These are phyloP conservation scores for Agapanthus africanus DNA, from an alignment of 106 monocot genomes.

Conservation along the genomic window DNA sequence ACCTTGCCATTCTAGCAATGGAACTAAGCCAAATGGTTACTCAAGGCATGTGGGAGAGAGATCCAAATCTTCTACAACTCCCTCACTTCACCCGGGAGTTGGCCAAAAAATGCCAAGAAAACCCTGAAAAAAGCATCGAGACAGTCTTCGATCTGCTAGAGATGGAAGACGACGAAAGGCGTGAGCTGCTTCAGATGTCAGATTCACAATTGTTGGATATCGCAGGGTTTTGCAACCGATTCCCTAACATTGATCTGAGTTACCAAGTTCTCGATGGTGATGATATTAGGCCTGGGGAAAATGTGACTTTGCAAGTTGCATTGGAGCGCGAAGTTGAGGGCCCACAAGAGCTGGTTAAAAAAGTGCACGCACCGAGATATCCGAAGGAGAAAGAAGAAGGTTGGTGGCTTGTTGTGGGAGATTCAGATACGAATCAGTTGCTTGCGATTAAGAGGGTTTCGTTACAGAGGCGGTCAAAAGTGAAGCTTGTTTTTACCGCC, in stretches of 20 bases:
- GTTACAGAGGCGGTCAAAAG: constrained; percentile 61
- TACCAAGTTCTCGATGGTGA: constrained; percentile 68
- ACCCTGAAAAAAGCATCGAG: constrained; percentile 52
- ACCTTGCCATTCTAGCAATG: constrained; percentile 70
- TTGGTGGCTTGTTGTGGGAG: constrained; percentile 98
- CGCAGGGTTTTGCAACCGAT: constrained; percentile 87
- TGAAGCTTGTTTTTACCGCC: constrained; percentile 74
- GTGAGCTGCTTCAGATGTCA: constrained; percentile 77
- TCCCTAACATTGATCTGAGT: constrained; percentile 87
- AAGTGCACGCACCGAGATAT: constrained; percentile 65
- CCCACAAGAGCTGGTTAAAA: constrained; percentile 50
- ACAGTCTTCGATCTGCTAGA: constrained; percentile 83
- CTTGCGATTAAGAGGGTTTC: constrained; percentile 86
- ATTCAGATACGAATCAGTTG: constrained; percentile 62
- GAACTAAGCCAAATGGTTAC: constrained; percentile 98
- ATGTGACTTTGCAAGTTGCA: constrained; percentile 72
- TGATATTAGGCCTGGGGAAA: constrained; percentile 54
- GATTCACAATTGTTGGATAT: constrained; percentile 78
- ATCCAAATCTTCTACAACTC: constrained; percentile 76
- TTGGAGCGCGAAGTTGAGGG: constrained; percentile 85
- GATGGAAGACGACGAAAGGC: constrained; percentile 86
- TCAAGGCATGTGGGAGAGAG: constrained; percentile 95
- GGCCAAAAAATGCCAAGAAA: constrained; percentile 84
- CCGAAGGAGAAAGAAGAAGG: constrained; percentile 95
- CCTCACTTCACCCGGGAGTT: constrained; percentile 87